A percentile compares a stretch with the other conserved stretches of the same genome.
phyloP scores from a whole-genome alignment of 345 rosid species.

The Syzygium grande region DNA sequence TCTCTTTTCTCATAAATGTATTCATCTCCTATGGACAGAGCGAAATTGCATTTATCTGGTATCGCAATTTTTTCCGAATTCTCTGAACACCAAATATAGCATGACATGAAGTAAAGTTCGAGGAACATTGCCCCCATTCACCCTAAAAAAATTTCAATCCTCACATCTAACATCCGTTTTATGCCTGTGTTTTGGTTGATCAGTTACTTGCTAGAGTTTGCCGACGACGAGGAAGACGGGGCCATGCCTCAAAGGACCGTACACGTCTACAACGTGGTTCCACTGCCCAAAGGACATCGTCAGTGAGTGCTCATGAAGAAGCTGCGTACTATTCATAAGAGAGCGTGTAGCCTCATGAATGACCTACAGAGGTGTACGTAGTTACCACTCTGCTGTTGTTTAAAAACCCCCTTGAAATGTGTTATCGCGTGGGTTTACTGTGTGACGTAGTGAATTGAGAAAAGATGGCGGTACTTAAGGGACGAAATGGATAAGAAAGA shows the following conservation, averaged over 20 bases:
- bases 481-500: too few relatives aligned
- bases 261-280: conserved; percentile 69
- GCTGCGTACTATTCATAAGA: background rate
- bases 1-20: background rate
- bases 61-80: background rate
- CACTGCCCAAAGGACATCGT: conserved; percentile 78
- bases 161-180: background rate
- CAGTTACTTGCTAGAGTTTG: conserved; percentile 89
- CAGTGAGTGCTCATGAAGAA: conserved; percentile 25
- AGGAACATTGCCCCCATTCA: background rate
- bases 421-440: too few relatives aligned
- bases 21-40: background rate
- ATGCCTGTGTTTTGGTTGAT: background rate
- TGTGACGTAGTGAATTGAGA: too few relatives aligned
- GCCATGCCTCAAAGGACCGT: conserved; percentile 79
- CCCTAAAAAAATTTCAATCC: background rate
- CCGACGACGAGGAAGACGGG: conserved; percentile 95
- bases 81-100: background rate
- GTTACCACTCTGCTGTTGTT: background rate
- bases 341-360: too few relatives aligned
- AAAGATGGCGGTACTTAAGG: too few relatives aligned
- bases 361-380: too few relatives aligned
- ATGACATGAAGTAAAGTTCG: background rate
- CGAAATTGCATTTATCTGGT: background rate
- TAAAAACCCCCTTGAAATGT: background rate